A percentile compares a stretch with the other conserved stretches of the same genome.
Evolutionary conservation across 805 yeast genomes (phyloP).

Genomic region (Pichia sporocuriosa): DNA sequence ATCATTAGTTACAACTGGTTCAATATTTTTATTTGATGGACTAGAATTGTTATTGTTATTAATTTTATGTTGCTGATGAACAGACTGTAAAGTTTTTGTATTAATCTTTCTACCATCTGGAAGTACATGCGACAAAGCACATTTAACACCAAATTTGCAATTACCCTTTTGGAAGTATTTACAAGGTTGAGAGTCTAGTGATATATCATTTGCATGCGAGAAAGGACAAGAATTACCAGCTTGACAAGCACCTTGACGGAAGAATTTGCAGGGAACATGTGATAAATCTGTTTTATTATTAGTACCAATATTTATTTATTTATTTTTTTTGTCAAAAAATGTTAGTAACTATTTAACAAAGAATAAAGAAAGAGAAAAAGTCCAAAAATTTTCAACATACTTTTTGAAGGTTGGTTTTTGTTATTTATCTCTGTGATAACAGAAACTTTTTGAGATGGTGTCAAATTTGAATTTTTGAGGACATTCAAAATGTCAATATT

Average conservation of each 20-base stretch:
- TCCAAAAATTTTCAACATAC: too few relatives aligned
- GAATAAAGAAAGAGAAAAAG: background rate
- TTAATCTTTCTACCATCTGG: conserved; percentile 87
- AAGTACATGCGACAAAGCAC: conserved; percentile 86
- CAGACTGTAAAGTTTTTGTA: too few relatives aligned
- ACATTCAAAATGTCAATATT: conserved; percentile 16
- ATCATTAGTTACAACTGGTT: too few relatives aligned
- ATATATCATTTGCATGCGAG: conserved; percentile 63
- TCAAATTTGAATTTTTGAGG: conserved; percentile 16
- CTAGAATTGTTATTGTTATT: background rate
- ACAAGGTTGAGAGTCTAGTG: conserved; percentile 61
- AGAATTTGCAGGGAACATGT: conserved; percentile 96
- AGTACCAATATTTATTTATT: too few relatives aligned
- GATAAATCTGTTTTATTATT: conserved; percentile 64
- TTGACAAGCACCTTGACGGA: conserved; percentile 86
- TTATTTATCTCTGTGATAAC: conserved; percentile 18
- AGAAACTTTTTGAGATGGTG: conserved; percentile 19
- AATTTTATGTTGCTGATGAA: conserved; percentile 5
- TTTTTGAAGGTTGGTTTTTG: conserved; percentile 23
- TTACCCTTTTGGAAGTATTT: conserved; percentile 95
- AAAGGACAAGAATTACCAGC: conserved; percentile 93
- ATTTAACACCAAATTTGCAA: conserved; percentile 89
- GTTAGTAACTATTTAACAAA: background rate
- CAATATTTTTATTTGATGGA: background rate
- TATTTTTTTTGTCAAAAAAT: too few relatives aligned